phyloP scores from a whole-genome alignment of 208 protist genomes.

The Trichomonas gallinae region DNA sequence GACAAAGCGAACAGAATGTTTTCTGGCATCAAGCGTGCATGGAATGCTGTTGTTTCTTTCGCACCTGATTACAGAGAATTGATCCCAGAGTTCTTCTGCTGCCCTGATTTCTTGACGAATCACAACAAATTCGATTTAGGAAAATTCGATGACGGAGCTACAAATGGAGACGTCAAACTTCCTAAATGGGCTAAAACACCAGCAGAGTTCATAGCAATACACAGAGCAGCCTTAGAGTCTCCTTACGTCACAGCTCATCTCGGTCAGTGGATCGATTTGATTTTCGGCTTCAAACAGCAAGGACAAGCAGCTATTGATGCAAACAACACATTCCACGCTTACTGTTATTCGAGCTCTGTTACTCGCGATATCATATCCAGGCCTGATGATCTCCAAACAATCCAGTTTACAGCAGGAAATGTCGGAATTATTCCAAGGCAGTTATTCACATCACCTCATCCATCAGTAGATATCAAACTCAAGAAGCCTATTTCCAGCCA shows the following conservation, averaged over 20 bases:
- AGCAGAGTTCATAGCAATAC: conserved; percentile 45
- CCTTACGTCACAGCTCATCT: conserved; percentile 42
- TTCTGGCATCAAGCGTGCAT: not conserved
- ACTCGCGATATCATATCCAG: not conserved
- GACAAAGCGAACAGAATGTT: conserved; percentile 8
- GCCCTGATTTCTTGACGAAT: conserved; percentile 46
- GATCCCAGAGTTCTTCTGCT: conserved; percentile 52
- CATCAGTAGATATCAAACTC: not conserved
- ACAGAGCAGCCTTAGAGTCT: conserved; percentile 47
- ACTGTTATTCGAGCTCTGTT: not conserved
- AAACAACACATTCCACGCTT: not conserved
- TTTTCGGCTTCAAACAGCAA: conserved; percentile 51
- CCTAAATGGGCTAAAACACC: conserved; percentile 34
- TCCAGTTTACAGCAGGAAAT: not conserved
- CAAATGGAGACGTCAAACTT: conserved; percentile 24
- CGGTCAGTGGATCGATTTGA: conserved; percentile 55
- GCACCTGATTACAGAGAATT: conserved; percentile 32
- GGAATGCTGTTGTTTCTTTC: not conserved
- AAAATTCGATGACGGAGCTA: conserved; percentile 24
- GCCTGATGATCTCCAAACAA: not conserved
- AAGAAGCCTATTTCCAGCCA: not conserved
- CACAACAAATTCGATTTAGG: conserved; percentile 43
- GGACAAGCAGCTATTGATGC: conserved; percentile 27
- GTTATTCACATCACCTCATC: not conserved
- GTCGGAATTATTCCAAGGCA: not conserved